Evolutionary conservation across 257 asterid genomes (phyloP).

Genomic region (Nicotiana sylvestris): DNA sequence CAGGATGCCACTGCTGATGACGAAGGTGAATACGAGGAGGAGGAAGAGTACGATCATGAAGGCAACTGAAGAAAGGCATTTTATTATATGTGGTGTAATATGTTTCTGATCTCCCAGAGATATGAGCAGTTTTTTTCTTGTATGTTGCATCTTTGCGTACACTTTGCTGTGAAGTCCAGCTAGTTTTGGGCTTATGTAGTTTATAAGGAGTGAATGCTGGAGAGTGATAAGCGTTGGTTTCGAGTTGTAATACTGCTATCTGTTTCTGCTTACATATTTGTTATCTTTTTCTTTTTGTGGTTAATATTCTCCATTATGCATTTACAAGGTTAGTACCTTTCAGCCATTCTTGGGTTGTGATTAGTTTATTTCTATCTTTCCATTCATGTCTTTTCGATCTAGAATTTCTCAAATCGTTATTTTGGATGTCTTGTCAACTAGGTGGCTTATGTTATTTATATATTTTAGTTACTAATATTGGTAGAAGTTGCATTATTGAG

Average conservation of each 20-base stretch:
- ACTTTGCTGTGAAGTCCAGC: neutral
- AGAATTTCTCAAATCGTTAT: neutral
- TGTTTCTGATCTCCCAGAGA: neutral
- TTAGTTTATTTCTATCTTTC: neutral
- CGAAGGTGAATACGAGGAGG: conserved; percentile 66
- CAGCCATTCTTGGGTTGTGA: neutral
- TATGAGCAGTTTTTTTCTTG: conserved; percentile 9
- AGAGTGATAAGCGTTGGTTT: neutral
- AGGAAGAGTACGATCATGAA: conserved; percentile 46
- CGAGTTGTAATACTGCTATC: neutral
- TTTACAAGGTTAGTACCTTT: neutral
- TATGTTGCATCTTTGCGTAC: conserved; percentile 9
- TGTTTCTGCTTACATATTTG: conserved; percentile 8
- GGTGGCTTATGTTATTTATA: neutral
- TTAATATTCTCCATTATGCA: neutral
- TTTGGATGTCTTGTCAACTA: neutral
- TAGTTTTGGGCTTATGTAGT: neutral
- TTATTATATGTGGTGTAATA: neutral
- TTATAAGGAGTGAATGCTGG: conserved; percentile 1
- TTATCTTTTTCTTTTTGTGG: neutral
- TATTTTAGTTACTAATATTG: neutral
- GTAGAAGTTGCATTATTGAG: neutral
- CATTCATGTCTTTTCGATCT: neutral
- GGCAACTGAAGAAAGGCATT: neutral
- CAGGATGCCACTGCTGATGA: conserved; percentile 95